A percentile compares a stretch with the other conserved stretches of the same genome.
These are phyloP conservation scores for Erigeron canadensis DNA, from an alignment of 129 eudicot species.

Conservation along the genomic window DNA sequence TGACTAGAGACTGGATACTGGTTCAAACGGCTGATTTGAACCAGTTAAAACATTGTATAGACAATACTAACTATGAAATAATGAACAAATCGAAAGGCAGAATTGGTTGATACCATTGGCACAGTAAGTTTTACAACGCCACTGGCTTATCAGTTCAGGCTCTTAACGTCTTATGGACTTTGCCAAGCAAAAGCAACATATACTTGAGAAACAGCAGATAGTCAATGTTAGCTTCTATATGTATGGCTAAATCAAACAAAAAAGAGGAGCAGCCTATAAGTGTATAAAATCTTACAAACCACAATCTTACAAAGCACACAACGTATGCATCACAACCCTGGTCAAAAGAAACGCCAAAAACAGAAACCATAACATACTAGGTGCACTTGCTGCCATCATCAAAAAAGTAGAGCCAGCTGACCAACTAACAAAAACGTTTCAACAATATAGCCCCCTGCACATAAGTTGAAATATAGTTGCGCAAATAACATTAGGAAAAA, in stretches of 20 bases:
- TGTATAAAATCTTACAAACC: slow-evolving; percentile 17
- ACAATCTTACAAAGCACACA: too few species aligned
- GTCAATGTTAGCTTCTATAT: slow-evolving; percentile 25
- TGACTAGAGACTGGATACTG: too few species aligned
- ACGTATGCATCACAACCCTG: not conserved
- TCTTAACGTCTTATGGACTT: not conserved
- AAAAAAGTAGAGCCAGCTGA: slow-evolving; percentile 28
- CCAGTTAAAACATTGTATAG: too few species aligned
- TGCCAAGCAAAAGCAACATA: slow-evolving; percentile 4
- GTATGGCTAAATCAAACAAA: slow-evolving; percentile 27
- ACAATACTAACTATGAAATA: too few species aligned
- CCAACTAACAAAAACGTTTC: slow-evolving; percentile 9
- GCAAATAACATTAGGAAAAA: not conserved
- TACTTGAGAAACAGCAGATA: not conserved
- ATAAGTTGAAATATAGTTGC: not conserved
- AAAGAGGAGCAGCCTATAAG: slow-evolving; percentile 32
- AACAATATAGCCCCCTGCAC: slow-evolving; percentile 7
- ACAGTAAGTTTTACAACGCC: not conserved
- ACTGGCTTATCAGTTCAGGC: not conserved
- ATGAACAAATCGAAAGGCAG: too few species aligned
- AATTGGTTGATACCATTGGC: too few species aligned
- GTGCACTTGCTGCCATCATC: slow-evolving; percentile 19
- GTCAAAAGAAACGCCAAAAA: slow-evolving; percentile 15
- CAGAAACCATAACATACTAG: slow-evolving; percentile 5
- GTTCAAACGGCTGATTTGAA: too few species aligned